phyloP scores from a whole-genome alignment of 352 stramenopile genomes.

The Phytophthora sp. region DNA sequence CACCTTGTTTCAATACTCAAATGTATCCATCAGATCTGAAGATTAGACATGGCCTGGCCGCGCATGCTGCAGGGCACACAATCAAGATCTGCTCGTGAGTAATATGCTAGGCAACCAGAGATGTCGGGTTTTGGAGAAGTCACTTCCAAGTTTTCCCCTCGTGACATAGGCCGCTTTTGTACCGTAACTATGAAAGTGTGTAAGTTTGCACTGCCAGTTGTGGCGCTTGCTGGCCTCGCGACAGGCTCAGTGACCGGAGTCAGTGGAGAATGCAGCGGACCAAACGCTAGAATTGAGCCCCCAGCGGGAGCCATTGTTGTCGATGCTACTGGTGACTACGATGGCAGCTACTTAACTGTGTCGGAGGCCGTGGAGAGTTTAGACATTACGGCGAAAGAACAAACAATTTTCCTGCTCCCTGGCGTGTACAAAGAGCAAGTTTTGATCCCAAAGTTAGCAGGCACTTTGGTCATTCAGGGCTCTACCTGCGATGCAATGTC shows the following conservation, averaged over 20 bases:
- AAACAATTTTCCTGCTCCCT: slow-evolving; percentile 23
- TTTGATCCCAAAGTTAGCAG: slow-evolving; percentile 1
- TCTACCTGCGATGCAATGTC: slow-evolving; percentile 17
- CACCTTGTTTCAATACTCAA: too few relatives aligned
- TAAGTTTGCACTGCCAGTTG: slow-evolving; percentile 1
- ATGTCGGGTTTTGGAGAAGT: too few relatives aligned
- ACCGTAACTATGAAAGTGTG: slow-evolving; percentile 12
- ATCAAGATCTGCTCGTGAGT: too few relatives aligned
- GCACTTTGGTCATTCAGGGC: slow-evolving; percentile 14
- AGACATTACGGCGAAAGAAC: slow-evolving; percentile 3
- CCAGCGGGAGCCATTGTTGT: slow-evolving; percentile 16
- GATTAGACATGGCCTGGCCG: too few relatives aligned
- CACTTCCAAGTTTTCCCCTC: too few relatives aligned
- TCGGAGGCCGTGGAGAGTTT: slow-evolving; percentile 8
- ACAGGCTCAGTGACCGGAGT: neutral
- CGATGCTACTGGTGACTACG: slow-evolving; percentile 15
- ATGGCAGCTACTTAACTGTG: slow-evolving; percentile 14
- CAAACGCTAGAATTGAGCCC: slow-evolving; percentile 8
- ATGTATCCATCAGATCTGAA: too few relatives aligned
- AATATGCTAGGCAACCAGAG: too few relatives aligned
- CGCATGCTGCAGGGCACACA: too few relatives aligned
- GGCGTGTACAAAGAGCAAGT: slow-evolving; percentile 25
- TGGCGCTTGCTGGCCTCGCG: slow-evolving; percentile 4
- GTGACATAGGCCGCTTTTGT: too few relatives aligned
- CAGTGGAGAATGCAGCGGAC: slow-evolving; percentile 1